Percentiles rank a stretch among this genome's conserved stretches.
Conservation (phyloP, 176 grass and related monocot species). For the Oryza nivara region DNA sequence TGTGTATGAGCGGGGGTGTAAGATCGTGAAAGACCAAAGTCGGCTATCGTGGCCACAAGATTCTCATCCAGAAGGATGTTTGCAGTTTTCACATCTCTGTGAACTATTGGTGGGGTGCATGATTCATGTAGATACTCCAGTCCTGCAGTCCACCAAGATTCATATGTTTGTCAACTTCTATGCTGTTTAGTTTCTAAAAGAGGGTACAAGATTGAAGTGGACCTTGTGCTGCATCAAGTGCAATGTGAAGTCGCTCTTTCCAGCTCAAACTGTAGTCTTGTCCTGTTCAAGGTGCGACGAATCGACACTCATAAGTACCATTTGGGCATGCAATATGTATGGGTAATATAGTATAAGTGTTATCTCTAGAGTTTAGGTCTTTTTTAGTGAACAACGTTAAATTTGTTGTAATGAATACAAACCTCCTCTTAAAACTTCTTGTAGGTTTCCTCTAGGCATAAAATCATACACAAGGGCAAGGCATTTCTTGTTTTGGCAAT, state of each 20-base stretch:
- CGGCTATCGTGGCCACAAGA: slow-evolving; percentile 36
- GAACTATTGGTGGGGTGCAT: slow-evolving; percentile 45
- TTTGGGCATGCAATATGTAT: not conserved
- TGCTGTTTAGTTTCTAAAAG: not conserved
- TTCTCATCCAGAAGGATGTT: slow-evolving; percentile 51
- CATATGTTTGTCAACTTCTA: not conserved
- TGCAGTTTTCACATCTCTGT: slow-evolving; percentile 43
- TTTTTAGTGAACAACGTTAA: no score
- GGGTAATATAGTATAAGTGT: no score
- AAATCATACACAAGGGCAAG: slow-evolving; percentile 50
- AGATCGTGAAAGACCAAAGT: slow-evolving; percentile 41
- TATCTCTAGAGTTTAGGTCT: no score
- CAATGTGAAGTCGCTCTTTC: slow-evolving; percentile 49
- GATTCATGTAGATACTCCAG: slow-evolving; percentile 41
- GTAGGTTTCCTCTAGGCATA: slow-evolving; percentile 52
- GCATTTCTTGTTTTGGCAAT: slow-evolving; percentile 47
- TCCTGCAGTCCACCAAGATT: slow-evolving; percentile 20
- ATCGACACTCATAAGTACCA: not conserved
- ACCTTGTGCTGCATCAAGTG: slow-evolving; percentile 56
- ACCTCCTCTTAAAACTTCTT: slow-evolving; percentile 41
- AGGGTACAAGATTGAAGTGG: not conserved
- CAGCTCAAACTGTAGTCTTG: slow-evolving; percentile 18
- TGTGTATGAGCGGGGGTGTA: slow-evolving; percentile 11
- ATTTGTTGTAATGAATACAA: not conserved
- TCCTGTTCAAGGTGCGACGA: not conserved